Evolutionary conservation across 176 grass and related monocot species (phyloP), one percentile per base, ranked within the genome.

Genomic region (Chloris gayana): DNA sequence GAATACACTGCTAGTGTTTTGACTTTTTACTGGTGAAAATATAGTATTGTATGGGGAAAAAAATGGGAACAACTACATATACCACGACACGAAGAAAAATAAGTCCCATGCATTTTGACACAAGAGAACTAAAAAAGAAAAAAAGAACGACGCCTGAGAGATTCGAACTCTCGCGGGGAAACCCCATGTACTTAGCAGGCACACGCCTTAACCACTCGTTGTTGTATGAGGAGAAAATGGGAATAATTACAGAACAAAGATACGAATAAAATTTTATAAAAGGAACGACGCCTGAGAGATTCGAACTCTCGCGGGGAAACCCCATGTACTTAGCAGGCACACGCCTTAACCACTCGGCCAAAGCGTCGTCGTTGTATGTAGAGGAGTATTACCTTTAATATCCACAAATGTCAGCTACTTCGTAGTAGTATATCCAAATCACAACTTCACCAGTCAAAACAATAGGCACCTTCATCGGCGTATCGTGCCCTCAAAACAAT

Each of bases 341-440:
- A 95, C 96, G 93, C 96, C 96, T 93, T 95, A 99, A 99, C 92
- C 96, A 99, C 96, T 98, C 96, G 92, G 95, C 95, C 92, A 98
- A 98, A 98, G 92, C 93, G 90, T 87, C 91, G 2, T 30, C 35
- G 14, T 44, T 89, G 21, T 0, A 1, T 31, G 4, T 1, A 0
- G 1, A 31, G 41, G 12, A 14, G 26, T 1, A 58, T 25, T 25
- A 0, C 10, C 2, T 0, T n/a, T 2, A n/a, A 56, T 56, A 56
- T 21, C 1, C 1, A 2, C 2, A n/a, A 1, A 1, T 5, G 2
- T 49, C 12, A 49, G 14, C 1, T 17, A 4, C 15, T 49, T 14
- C 12, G n/a, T n/a, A n/a, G n/a, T n/a, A n/a, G n/a, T n/a, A n/a
- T n/a, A n/a, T n/a, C n/a, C n/a, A n/a, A n/a, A n/a, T n/a, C n/a